A percentile compares a stretch with the other conserved stretches of the same genome.
Conservation (phyloP, 2,329 filamentous ascomycete genomes). For the Hypoxylon sp. region DNA sequence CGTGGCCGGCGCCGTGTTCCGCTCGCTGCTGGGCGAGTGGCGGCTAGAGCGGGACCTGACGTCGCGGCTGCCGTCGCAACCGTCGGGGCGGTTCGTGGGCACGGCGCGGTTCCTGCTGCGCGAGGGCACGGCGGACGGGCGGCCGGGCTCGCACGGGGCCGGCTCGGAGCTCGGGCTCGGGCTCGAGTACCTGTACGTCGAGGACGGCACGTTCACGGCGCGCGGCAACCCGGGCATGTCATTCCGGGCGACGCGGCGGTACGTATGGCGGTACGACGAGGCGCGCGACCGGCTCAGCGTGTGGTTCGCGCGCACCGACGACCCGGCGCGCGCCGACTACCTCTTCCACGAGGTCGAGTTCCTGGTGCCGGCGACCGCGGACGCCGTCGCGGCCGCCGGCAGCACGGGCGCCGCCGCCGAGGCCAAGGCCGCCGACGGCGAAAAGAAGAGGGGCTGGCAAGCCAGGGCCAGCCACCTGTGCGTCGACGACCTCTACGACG, state of each 20-base stretch:
- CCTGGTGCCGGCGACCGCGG: constrained; percentile 43
- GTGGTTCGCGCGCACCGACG: constrained; percentile 75
- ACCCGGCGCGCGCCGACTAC: constrained; percentile 70
- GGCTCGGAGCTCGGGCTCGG: constrained; percentile 47
- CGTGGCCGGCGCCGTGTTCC: constrained; percentile 72
- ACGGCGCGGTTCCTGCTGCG: constrained; percentile 71
- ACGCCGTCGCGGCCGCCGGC: not conserved
- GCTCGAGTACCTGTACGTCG: constrained; percentile 72
- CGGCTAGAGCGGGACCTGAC: constrained; percentile 64
- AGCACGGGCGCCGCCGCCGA: constrained; percentile 6
- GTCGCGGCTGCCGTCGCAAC: constrained; percentile 63
- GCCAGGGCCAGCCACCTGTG: constrained; percentile 75
- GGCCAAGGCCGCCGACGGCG: constrained; percentile 34
- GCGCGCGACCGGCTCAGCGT: constrained; percentile 67
- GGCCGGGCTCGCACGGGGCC: constrained; percentile 34
- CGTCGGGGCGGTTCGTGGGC: constrained; percentile 70
- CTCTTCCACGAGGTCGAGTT: constrained; percentile 80
- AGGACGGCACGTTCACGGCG: constrained; percentile 71
- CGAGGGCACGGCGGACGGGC: constrained; percentile 62
- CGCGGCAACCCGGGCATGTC: constrained; percentile 55
- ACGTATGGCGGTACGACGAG: constrained; percentile 76
- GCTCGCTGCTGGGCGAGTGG: constrained; percentile 76
- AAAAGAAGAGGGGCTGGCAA: constrained; percentile 59
- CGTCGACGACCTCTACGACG: constrained; percentile 74
- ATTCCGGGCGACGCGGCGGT: constrained; percentile 70